Evolutionary conservation across 352 stramenopile species (phyloP), one percentile per base, ranked within the genome.

Genomic region (Phytophthora rubi): DNA sequence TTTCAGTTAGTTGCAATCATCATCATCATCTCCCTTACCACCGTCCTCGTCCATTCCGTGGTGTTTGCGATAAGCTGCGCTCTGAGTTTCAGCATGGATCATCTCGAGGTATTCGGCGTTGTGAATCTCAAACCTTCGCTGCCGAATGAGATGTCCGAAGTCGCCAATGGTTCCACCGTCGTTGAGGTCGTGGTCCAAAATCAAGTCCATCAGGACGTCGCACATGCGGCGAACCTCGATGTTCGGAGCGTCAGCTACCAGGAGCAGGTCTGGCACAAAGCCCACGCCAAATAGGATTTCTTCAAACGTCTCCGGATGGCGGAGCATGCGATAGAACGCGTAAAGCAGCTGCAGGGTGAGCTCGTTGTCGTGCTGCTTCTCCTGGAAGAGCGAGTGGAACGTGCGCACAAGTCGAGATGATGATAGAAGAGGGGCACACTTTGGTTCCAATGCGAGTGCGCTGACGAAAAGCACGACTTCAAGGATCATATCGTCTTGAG

Each of bases 401-500:
- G 85, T 91, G 35, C 88, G 86, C 7, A 95, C 72, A 13, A 96
- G 59, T 2, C 84, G 83, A 18, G 89, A 97, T 9, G 79, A 75
- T 2, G 89, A 85, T 8, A 97, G 69, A 13, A 97, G 69, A 21
- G 80, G 83, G 28, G 89, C 89, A 58, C 88, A 94, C 56, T 92
- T 93, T n/a, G 87, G 76, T 44, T 98, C 91, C 18, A 97, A 71
- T 15, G 89, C 84, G 6, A 97, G 70, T 4, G 86, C 72, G 26
- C 88, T 81, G 12, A 97, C 80, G 32, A 97, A 91, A 53, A 97
- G 82, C 15, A 98, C 89, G 30, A 96, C 89, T 75, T 97, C 90
- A 45, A 98, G 79, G 51, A 98, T 76, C 68, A 98, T 88, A 68
- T 98, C 91, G 52, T 98, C 89, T 76, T 96, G 90, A 2, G 91